phyloP scores from a whole-genome alignment of 495 filamentous ascomycete genomes.

The Xylaria curta region DNA sequence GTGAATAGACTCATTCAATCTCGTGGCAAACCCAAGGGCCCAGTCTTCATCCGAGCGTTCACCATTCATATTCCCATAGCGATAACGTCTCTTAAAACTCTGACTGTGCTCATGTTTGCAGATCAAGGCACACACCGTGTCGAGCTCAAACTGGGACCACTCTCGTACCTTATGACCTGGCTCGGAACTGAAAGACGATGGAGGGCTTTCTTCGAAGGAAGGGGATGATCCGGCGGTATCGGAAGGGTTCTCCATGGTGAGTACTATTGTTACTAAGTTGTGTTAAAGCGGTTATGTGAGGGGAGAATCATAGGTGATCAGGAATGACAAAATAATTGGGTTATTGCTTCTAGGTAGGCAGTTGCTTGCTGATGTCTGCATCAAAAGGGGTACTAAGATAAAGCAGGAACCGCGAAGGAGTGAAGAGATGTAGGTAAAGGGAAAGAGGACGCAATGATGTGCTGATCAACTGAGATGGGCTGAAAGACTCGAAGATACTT shows the following conservation, averaged over 20 bases:
- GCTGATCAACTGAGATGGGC: neutral
- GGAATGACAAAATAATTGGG: neutral
- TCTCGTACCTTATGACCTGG: neutral
- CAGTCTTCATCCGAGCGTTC: slow-evolving; percentile 13
- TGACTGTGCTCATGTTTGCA: slow-evolving; percentile 28
- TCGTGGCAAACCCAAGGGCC: slow-evolving; percentile 29
- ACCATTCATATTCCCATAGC: neutral
- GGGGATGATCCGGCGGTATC: slow-evolving; percentile 1
- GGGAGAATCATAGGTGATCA: neutral
- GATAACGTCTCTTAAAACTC: slow-evolving; percentile 16
- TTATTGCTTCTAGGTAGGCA: neutral
- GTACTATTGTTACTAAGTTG: neutral
- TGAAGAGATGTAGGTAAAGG: neutral
- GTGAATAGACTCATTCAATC: slow-evolving; percentile 36
- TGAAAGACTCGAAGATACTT: neutral
- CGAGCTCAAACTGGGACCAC: slow-evolving; percentile 30
- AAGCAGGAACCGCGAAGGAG: neutral
- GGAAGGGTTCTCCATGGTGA: slow-evolving; percentile 5
- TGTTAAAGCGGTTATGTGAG: neutral
- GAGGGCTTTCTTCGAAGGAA: neutral
- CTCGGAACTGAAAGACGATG: neutral
- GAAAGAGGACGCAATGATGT: neutral
- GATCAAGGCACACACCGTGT: slow-evolving; percentile 34
- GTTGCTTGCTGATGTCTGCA: neutral
- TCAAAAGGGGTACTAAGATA: neutral